Conservation (phyloP, 805 yeast species). For the Wickerhamomyces chambardii region DNA sequence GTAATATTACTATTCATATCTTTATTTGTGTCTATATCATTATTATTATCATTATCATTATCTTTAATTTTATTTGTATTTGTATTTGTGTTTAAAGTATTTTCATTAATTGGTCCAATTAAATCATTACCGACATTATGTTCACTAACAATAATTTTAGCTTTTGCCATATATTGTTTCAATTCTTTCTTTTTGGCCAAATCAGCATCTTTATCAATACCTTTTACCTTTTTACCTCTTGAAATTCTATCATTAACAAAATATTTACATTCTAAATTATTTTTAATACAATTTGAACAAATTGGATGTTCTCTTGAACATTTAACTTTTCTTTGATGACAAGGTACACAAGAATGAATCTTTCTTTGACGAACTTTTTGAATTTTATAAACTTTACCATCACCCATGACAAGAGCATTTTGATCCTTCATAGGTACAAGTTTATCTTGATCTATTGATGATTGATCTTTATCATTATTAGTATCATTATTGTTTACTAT, state of each 20-base stretch:
- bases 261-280: constrained; percentile 40
- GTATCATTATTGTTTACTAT: too few relatives aligned
- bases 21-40: too few relatives aligned
- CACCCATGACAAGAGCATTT: constrained; percentile 29
- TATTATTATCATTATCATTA: too few relatives aligned
- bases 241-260: constrained; percentile 47
- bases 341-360: constrained; percentile 46
- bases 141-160: constrained; percentile 7
- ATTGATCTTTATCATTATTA: too few relatives aligned
- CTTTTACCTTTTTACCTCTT: constrained; percentile 18
- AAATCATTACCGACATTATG: too few relatives aligned
- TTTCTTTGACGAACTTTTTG: constrained; percentile 54
- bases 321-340: constrained; percentile 49
- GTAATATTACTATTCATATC: too few relatives aligned
- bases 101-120: too few relatives aligned
- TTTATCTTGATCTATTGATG: too few relatives aligned
- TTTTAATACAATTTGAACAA: constrained; percentile 41
- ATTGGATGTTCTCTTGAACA: constrained; percentile 44
- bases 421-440: constrained; percentile 23
- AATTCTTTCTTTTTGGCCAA: constrained; percentile 13
- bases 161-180: constrained; percentile 14
- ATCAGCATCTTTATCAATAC: constrained; percentile 14
- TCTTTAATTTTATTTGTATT: too few relatives aligned
- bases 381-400: constrained; percentile 48
- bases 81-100: too few relatives aligned